Evolutionary conservation across 768 basidiomycete species (phyloP).

Genomic region (Trametes sanguinea): DNA sequence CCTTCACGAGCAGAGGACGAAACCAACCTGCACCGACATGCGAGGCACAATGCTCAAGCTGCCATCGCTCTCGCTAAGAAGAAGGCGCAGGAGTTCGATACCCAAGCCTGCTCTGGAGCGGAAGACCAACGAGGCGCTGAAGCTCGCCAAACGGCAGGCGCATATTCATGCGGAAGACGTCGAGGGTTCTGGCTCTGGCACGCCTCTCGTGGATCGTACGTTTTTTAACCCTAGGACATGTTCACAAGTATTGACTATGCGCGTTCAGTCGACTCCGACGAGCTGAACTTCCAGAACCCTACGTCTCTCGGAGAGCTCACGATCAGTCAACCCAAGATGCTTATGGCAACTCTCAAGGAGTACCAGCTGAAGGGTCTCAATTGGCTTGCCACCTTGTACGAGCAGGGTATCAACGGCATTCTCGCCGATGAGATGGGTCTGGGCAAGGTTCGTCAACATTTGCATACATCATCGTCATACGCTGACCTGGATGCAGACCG

Average conservation of each 20-base stretch:
- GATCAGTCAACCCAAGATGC: conserved; percentile 91
- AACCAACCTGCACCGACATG: conserved; percentile 83
- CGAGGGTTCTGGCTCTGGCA: conserved; percentile 30
- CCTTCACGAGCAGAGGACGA: conserved; percentile 65
- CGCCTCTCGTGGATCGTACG: conserved; percentile 75
- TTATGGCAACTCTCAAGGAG: conserved; percentile 96
- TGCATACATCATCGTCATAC: background rate
- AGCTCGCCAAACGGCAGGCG: conserved; percentile 58
- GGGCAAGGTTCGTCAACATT: conserved; percentile 59
- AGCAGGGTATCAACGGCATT: conserved; percentile 99
- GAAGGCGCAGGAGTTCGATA: conserved; percentile 84
- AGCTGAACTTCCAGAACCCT: conserved; percentile 99
- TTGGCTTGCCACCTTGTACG: conserved; percentile 96
- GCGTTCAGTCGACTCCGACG: conserved; percentile 83
- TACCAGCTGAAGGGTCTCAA: conserved; percentile 98
- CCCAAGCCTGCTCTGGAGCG: conserved; percentile 77
- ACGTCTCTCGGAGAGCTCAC: conserved; percentile 85
- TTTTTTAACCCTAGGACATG: conserved; percentile 1
- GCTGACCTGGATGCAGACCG: conserved; percentile 56
- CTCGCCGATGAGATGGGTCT: conserved; percentile 99
- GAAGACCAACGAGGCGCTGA: conserved; percentile 76
- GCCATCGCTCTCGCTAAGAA: conserved; percentile 78
- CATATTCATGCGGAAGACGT: conserved; percentile 46
- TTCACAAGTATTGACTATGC: background rate
- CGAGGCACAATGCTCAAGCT: conserved; percentile 85